These are phyloP conservation scores for Euclidium syriacum DNA, from an alignment of 345 rosid species.

Conservation along the genomic window DNA sequence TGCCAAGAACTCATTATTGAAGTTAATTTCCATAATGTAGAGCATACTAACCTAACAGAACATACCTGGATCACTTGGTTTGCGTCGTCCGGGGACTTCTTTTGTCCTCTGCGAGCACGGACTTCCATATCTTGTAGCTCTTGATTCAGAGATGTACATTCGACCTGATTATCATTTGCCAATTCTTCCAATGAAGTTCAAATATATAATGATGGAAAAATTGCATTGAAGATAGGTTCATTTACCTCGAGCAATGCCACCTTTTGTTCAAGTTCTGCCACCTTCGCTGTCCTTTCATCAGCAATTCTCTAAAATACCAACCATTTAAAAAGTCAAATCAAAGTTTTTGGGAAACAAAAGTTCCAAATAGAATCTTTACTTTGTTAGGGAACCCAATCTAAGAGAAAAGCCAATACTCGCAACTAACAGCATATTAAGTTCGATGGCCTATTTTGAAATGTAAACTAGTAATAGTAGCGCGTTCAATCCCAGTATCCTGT, in stretches of 20 bases:
- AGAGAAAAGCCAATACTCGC: background rate
- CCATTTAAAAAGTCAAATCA: slow-evolving; percentile 9
- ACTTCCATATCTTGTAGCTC: slow-evolving; percentile 94
- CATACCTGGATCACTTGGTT: slow-evolving; percentile 89
- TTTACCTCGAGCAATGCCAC: slow-evolving; percentile 88
- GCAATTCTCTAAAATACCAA: slow-evolving; percentile 60
- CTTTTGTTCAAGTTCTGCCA: slow-evolving; percentile 89
- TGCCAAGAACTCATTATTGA: background rate
- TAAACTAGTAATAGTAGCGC: background rate
- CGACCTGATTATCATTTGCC: slow-evolving; percentile 51
- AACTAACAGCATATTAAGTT: slow-evolving; percentile 14
- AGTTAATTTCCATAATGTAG: background rate
- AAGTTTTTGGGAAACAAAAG: background rate
- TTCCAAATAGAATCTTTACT: slow-evolving; percentile 2
- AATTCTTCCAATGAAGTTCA: slow-evolving; percentile 15
- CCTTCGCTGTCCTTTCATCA: slow-evolving; percentile 88
- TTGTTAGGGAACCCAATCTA: background rate
- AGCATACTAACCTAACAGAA: background rate
- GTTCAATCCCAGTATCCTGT: slow-evolving; percentile 14
- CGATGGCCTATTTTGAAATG: slow-evolving; percentile 9
- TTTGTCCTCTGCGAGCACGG: slow-evolving; percentile 81
- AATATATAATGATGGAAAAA: slow-evolving; percentile 1
- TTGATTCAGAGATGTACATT: slow-evolving; percentile 80
- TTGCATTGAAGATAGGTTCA: background rate
- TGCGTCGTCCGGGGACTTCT: slow-evolving; percentile 87